Percentiles rank a stretch among this genome's conserved stretches.
Conservation (phyloP, 805 yeast species). For the Zygotorulaspora chibaensis region DNA sequence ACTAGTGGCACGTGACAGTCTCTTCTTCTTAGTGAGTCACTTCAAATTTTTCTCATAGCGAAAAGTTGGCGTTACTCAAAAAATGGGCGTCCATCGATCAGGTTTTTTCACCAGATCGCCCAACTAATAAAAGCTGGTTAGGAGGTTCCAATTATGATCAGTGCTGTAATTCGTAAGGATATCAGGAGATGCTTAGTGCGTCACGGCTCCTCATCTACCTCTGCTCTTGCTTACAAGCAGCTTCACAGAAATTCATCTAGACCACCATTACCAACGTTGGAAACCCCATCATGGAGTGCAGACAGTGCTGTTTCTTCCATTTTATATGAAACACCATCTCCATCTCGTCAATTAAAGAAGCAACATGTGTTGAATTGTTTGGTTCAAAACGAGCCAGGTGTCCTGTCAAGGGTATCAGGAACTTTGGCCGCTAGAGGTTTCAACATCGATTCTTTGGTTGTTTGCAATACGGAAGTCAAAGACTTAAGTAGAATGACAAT, state of each 20-base stretch:
- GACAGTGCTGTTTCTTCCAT: constrained; percentile 94
- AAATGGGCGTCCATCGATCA: background rate
- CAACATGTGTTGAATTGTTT: constrained; percentile 93
- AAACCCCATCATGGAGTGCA: constrained; percentile 94
- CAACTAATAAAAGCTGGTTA: background rate
- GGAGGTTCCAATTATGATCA: constrained; percentile 14
- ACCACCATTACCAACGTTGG: constrained; percentile 90
- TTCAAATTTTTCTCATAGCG: too few species aligned
- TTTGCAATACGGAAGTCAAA: constrained; percentile 92
- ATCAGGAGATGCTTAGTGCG: constrained; percentile 17
- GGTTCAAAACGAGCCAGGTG: constrained; percentile 99
- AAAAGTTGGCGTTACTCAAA: background rate
- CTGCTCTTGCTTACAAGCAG: constrained; percentile 92
- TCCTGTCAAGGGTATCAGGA: constrained; percentile 85
- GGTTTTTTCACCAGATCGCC: background rate
- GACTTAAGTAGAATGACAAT: constrained; percentile 97
- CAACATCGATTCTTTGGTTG: constrained; percentile 95
- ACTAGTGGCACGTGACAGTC: too few species aligned
- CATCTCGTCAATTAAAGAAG: constrained; percentile 54
- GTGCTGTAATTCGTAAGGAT: constrained; percentile 18
- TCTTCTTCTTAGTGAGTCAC: too few species aligned
- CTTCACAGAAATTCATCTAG: constrained; percentile 79
- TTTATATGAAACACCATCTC: constrained; percentile 78
- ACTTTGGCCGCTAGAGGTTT: constrained; percentile 97
- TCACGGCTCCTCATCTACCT: constrained; percentile 60